Evolutionary conservation across 202 grass and related monocot genomes (phyloP), one percentile per base, ranked within the genome.

Genomic region (Cymbopogon flexuosus): DNA sequence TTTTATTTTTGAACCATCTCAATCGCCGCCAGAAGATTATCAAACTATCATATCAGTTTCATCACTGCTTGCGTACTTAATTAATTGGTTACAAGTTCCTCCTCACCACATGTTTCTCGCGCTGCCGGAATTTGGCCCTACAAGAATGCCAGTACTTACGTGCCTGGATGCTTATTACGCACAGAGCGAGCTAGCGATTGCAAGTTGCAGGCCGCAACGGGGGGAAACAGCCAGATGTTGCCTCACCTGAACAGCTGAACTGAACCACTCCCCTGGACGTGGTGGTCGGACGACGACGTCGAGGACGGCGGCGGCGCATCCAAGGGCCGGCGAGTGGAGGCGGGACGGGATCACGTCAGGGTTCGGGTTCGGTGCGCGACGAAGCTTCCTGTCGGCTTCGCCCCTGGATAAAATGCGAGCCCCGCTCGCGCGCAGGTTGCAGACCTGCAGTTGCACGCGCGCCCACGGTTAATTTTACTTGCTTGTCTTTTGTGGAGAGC

Each of bases 341-440:
- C 18, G 33, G 42, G 42, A 40, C 2, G 13, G 54, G 65, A 72
- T 72, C 27, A 36, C 85, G 58, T 72, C 65, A 78, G 72, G 11
- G 71, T 0, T 2, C 0, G 29, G 18, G 40, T 42, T 64, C 52
- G 76, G 70, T 51, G 71, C 71, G 51, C 46, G 70, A 88, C 62
- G 81, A 88, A 84, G 87, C 64, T 81, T 80, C 77, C 10, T 36
- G 24, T 16, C 45, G 46, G 33, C 81, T 88, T 88, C 87, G 70
- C 58, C 31, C n/a, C 2, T 1, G 22, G 22, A 59, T 47, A 68
- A 83, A 62, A 37, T 37, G 35, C 35, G 5, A 35, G 34, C 3
- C 34, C 34, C 34, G 34, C 34, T 5, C 34, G 34, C 34, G 31
- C 31, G 34, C 34, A n/a, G 3, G 35, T 37, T 37, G 35, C 35